A percentile compares a stretch with the other conserved stretches of the same genome.
Evolutionary conservation across 139 green algal genomes (phyloP).

Genomic region (Asterochloris sp.): DNA sequence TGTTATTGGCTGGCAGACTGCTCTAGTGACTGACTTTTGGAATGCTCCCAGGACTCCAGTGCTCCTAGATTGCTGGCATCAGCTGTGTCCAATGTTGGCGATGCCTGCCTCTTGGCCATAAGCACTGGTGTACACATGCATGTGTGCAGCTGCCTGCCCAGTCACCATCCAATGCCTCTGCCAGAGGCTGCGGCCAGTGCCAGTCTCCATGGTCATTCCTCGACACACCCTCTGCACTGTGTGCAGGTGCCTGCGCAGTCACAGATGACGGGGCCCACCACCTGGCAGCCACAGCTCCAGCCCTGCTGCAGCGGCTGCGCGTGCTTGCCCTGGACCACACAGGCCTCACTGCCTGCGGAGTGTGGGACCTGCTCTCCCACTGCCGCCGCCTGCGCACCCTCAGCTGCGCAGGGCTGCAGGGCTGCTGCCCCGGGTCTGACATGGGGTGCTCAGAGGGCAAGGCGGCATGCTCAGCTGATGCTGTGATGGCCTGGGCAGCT

Average conservation of each 20-base stretch:
- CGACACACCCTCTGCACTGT: not conserved
- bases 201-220: not conserved
- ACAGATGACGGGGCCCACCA: not conserved
- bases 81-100: not conserved
- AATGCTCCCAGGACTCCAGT: not conserved
- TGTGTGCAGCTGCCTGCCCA: not conserved
- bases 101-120: not conserved
- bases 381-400: too few species aligned
- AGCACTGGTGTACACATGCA: not conserved
- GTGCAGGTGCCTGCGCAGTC: not conserved
- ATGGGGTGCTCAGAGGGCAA: too few species aligned
- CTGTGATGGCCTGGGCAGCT: too few species aligned
- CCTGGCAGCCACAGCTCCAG: not conserved
- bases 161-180: not conserved
- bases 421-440: too few species aligned
- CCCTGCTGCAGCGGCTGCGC: slow-evolving; percentile 2
- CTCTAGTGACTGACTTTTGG: not conserved
- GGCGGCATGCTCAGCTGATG: too few species aligned
- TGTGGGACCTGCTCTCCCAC: too few species aligned
- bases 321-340: not conserved
- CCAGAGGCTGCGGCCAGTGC: not conserved
- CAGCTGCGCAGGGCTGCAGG: too few species aligned
- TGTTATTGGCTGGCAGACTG: not conserved
- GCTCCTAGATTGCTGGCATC: not conserved
- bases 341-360: too few species aligned